Evolutionary conservation across 1,284 basidiomycete genomes (phyloP), one percentile per base, ranked within the genome.

Genomic region (Sanghuangporus weigelae): DNA sequence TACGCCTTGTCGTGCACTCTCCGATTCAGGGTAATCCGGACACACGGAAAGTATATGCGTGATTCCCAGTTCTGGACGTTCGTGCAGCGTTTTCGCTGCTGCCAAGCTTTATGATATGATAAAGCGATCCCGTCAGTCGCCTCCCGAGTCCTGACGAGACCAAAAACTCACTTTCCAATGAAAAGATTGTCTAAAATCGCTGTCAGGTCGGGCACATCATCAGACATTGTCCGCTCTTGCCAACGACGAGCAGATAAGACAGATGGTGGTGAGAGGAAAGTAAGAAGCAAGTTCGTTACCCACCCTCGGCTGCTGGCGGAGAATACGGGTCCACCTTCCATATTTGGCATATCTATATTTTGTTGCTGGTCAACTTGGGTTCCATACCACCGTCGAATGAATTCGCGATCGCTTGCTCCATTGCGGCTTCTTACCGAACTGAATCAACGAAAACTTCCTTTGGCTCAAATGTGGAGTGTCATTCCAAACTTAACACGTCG

Each of bases 41-140:
- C 85, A 87, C 51, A 86, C 83, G 11, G 86, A 86, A 10, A 88
- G 65, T 44, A 84, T 67, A 68, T 87, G 86, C 0, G 86, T 84
- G 60, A 84, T 83, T 26, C 79, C 79, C 16, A 81, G 66, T 56
- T 72, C 75, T 62, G 71, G 69, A 49, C 72, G 77, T 35, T 75
- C 69, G 56, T 79, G 76, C 2, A 71, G 67, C 59, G 76, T 80
- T 50, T 75, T 70, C n/a, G 82, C 84, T 1, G 80, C 77, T 1
- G 79, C 70, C 23, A 86, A 69, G 69, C 85, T 86, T 67, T 12
- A 57, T 40, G 38, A 39, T 12, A 57, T 40, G 38, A 39, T 16
- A 65, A 49, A 21, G 50, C n/a, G 48, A 46, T 11, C 59, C 40
- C 16, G 60, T 53, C 36, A 62, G 31, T 44, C 7, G 35, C 23